Conservation (phyloP, 805 yeast genomes). For the Tetrapisispora arboricola region DNA sequence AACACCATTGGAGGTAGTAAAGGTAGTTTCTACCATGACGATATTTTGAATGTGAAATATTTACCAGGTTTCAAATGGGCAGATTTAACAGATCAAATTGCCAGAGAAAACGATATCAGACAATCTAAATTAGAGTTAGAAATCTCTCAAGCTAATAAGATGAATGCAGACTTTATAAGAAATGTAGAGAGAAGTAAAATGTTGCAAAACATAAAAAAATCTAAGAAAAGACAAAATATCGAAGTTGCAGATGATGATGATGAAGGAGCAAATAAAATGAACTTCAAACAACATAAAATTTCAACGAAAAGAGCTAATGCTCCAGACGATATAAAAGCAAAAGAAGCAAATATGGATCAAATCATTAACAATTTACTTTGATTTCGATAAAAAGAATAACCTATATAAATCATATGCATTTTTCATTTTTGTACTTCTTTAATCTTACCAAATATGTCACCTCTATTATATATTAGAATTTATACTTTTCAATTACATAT, state of each 20-base stretch:
- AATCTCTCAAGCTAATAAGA: constrained; percentile 75
- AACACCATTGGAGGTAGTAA: constrained; percentile 88
- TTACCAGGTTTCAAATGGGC: constrained; percentile 91
- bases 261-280: constrained; percentile 37
- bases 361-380: constrained; percentile 47
- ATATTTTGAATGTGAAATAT: constrained; percentile 82
- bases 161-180: constrained; percentile 72
- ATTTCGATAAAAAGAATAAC: constrained; percentile 2
- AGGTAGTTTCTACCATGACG: constrained; percentile 85
- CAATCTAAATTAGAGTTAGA: constrained; percentile 83
- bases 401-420: not conserved
- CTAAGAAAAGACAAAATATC: constrained; percentile 21
- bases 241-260: constrained; percentile 16
- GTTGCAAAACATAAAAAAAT: constrained; percentile 49
- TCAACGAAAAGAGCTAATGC: constrained; percentile 61
- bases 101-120: constrained; percentile 79
- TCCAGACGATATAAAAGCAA: constrained; percentile 34
- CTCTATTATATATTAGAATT: no score
- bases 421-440: not conserved
- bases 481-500: no score
- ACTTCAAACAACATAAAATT: constrained; percentile 62
- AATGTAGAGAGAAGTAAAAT: constrained; percentile 82
- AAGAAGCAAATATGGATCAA: constrained; percentile 28
- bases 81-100: constrained; percentile 86
- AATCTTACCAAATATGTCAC: no score